Percentiles rank a stretch among this genome's conserved stretches.
These are phyloP conservation scores for Psilocybe azurescens DNA, from an alignment of 768 basidiomycete species.

Conservation along the genomic window DNA sequence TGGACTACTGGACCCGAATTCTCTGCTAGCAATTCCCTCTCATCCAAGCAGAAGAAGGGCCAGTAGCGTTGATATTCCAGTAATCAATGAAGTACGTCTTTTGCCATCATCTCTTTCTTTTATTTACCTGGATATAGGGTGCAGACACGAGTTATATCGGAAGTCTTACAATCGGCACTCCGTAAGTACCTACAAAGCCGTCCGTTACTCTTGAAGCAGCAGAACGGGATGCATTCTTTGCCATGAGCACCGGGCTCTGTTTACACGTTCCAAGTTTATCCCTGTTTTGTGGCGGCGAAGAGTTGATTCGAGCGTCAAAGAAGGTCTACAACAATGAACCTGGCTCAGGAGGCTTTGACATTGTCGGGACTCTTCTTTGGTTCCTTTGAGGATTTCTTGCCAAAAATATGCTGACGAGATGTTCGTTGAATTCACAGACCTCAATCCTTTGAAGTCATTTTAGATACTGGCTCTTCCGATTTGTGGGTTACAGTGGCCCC, in stretches of 20 bases:
- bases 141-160: slow-evolving; percentile 67
- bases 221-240: no score
- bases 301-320: no score
- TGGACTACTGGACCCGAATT: slow-evolving; percentile 28
- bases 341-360: no score
- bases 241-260: no score
- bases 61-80: slow-evolving; percentile 37
- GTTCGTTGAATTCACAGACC: slow-evolving; percentile 40
- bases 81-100: slow-evolving; percentile 58
- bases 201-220: no score
- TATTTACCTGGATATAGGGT: slow-evolving; percentile 36
- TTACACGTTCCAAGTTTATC: no score
- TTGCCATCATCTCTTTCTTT: not conserved
- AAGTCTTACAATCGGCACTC: slow-evolving; percentile 60
- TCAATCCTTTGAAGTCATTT: slow-evolving; percentile 77
- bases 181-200: slow-evolving; percentile 48
- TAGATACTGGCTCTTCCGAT: slow-evolving; percentile 93
- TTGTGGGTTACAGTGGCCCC: slow-evolving; percentile 77
- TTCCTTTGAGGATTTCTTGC: no score
- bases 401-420: not conserved
- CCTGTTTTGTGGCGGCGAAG: no score
- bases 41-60: slow-evolving; percentile 38
- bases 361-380: no score
- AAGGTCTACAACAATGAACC: no score
- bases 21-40: slow-evolving; percentile 14